phyloP scores from a whole-genome alignment of 305 asterid genomes.

The Rubia tinctorum region DNA sequence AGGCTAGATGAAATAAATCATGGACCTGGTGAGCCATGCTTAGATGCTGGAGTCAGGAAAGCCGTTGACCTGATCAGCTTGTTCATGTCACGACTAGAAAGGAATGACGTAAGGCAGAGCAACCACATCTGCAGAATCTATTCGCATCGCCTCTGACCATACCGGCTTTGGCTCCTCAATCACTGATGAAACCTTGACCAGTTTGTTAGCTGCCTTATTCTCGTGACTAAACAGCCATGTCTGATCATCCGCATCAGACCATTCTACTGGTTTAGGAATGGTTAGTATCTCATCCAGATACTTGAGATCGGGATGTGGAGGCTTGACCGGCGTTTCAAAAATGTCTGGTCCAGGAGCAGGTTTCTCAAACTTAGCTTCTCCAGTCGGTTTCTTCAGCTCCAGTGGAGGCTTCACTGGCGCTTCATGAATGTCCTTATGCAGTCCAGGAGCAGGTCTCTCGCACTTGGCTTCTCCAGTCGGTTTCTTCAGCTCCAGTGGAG shows the following conservation, averaged over 20 bases:
- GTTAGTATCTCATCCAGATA: constrained; percentile 39
- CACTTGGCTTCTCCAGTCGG: not conserved
- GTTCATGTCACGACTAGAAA: constrained; percentile 25
- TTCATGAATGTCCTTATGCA: constrained; percentile 19
- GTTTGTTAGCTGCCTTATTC: constrained; percentile 27
- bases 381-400: constrained; percentile 13
- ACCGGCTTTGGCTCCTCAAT: constrained; percentile 32
- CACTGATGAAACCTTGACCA: constrained; percentile 18
- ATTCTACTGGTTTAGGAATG: constrained; percentile 41
- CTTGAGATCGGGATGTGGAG: constrained; percentile 53
- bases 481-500: constrained; percentile 10
- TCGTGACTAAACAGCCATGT: constrained; percentile 41
- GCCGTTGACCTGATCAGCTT: too few relatives aligned
- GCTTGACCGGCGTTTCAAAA: constrained; percentile 15
- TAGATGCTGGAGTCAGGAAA: not conserved
- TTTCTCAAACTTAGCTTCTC: not conserved
- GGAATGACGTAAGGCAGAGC: constrained; percentile 58
- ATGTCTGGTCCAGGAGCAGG: constrained; percentile 27
- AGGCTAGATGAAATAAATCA: not conserved
- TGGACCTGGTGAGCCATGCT: not conserved
- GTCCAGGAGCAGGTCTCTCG: constrained; percentile 18
- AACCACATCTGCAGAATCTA: constrained; percentile 37
- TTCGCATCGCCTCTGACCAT: constrained; percentile 46
- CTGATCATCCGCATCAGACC: constrained; percentile 40
- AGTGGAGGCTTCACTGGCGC: not conserved